A percentile compares a stretch with the other conserved stretches of the same genome.
phyloP scores from a whole-genome alignment of 306 rosid species.

The Rosa multiflora region DNA sequence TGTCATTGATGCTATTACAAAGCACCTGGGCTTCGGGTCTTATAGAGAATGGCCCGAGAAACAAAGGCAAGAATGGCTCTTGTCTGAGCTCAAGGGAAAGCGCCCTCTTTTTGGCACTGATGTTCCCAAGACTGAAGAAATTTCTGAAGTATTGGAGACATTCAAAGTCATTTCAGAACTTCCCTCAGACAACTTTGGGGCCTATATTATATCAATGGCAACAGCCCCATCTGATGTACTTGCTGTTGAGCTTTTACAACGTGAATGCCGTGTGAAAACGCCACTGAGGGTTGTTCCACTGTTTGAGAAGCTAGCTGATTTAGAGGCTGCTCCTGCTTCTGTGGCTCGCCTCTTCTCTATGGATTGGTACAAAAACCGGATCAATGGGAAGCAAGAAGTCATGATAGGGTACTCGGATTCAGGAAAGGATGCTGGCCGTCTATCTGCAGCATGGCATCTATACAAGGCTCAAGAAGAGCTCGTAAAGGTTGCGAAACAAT shows the following conservation, averaged over 20 bases:
- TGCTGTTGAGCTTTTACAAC: constrained; percentile 93
- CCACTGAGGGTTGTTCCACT: constrained; percentile 92
- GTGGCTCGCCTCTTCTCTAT: constrained; percentile 84
- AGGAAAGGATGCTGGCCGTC: constrained; percentile 96
- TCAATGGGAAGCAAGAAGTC: constrained; percentile 94
- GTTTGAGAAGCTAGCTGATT: constrained; percentile 95
- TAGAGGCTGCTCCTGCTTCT: constrained; percentile 90
- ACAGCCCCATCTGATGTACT: constrained; percentile 94
- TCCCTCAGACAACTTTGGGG: constrained; percentile 86
- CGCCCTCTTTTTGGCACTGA: constrained; percentile 94
- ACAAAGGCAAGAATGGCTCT: constrained; percentile 86
- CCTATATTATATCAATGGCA: constrained; percentile 97
- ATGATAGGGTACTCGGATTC: constrained; percentile 99
- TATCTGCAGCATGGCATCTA: constrained; percentile 96
- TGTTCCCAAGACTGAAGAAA: constrained; percentile 92
- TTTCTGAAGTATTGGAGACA: constrained; percentile 79
- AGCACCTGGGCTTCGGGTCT: constrained; percentile 79
- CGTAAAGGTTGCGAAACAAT: constrained; percentile 73
- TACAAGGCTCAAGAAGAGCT: constrained; percentile 97
- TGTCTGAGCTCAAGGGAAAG: constrained; percentile 88
- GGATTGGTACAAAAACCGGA: constrained; percentile 92
- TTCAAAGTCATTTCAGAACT: constrained; percentile 84
- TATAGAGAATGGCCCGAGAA: constrained; percentile 78
- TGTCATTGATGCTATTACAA: constrained; percentile 86
- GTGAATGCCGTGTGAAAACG: constrained; percentile 73